Evolutionary conservation across 2,329 filamentous ascomycete species (phyloP), one percentile per base, ranked within the genome.

Genomic region (Xylariaceae sp.): DNA sequence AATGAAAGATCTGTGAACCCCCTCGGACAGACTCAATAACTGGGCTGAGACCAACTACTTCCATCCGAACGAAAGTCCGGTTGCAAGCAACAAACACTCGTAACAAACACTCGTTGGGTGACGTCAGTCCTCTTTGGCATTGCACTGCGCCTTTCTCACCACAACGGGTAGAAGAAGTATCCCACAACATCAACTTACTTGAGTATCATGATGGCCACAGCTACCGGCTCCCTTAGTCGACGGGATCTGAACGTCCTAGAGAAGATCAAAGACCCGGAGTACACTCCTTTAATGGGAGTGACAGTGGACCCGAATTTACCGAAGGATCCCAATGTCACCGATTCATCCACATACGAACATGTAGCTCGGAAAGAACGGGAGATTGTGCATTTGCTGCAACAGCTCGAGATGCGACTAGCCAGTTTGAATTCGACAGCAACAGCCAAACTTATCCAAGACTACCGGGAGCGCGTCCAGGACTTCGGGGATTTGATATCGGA

Each of bases 241-340:
- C 74, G 75, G 48, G 81, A 85, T 57, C 64, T 79, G 59, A 72
- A 78, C 42, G 72, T 85, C 51, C 73, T 85, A 43, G 73, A 78
- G 48, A 83, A 83, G 59, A 83, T 85, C 61, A 78, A 76, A 53
- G 80, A 85, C 46, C 81, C 81, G 1, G 81, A 85, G 55, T 73
- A 73, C 7, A 73, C 83, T 47, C 76, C 81, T 12, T 67, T 73
- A 13, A 64, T 71, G 9, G 65, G 71, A 11, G 63, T 79, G 39
- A 66, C 79, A 42, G 66, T 83, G 43, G 77, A 83, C 57, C 56
- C 68, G 33, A 71, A 66, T 22, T 64, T 73, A 45, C 77, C 71
- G 8, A 78, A 72, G 51, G 79, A 84, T 46, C 78, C 81, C 3
- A 68, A 80, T 42, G 58, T 83, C 51, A 66, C 64, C 28, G 72